phyloP scores from a whole-genome alignment of 208 protist species.

The Leishmania arabica region DNA sequence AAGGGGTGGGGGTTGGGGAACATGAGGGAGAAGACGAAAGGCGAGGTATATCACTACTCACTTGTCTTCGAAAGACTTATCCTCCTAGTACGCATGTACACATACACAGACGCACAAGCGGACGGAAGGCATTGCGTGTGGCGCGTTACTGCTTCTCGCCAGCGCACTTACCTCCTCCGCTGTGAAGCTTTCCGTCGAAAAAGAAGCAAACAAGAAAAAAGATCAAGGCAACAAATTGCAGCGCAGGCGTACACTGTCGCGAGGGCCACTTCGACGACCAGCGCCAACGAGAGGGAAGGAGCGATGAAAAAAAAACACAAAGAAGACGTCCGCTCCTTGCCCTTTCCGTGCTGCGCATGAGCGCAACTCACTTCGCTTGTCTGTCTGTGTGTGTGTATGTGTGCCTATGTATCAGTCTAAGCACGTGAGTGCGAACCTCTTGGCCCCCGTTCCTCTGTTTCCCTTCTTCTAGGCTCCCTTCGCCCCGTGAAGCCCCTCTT shows the following conservation, averaged over 20 bases:
- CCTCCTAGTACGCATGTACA: neutral
- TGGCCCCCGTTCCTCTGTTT: neutral
- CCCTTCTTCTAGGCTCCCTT: neutral
- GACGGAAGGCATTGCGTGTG: neutral
- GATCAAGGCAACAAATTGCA: neutral
- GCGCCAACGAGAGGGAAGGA: neutral
- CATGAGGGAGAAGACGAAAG: neutral
- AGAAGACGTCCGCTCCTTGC: neutral
- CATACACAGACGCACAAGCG: neutral
- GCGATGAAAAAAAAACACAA: neutral
- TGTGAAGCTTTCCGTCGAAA: neutral
- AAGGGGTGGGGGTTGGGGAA: neutral
- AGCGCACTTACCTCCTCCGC: neutral
- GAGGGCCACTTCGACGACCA: neutral
- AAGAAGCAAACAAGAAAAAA: neutral
- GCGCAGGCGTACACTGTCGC: neutral
- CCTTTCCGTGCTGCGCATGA: neutral
- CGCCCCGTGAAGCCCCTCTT: neutral
- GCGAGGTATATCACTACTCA: neutral
- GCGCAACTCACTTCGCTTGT: neutral
- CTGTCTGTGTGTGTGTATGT: neutral
- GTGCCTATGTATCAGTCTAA: neutral
- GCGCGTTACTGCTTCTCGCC: neutral
- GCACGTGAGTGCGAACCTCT: neutral
- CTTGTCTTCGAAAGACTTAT: neutral